Base-by-base conservation (phyloP, 257 asterid species). In the Rauvolfia tetraphylla region DNA sequence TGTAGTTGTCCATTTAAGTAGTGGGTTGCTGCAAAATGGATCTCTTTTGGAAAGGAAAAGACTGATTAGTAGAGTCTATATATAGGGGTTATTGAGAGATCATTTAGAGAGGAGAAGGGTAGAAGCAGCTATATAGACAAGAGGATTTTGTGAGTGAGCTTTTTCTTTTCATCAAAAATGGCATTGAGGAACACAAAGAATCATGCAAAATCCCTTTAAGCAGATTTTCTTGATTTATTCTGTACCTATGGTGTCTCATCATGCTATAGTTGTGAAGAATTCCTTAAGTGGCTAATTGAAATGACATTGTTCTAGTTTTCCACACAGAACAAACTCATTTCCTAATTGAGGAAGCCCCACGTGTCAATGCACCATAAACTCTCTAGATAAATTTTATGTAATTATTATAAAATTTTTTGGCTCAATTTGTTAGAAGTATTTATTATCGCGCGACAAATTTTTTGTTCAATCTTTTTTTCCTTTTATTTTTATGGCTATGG, bases 291-390 rank as follows among this genome's bases (percentile, higher is more conserved):
- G 83, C 53, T 65, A 72, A 75, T 44, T 74, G 80, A 70, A 78
- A 74, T 76, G 73, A 68, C 51, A 80, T 77, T 71, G 59, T 46
- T 27, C 49, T 36, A 70, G 22, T 23, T 79, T 49, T 73, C 10
- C 38, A 42, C 69, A 9, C 38, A 59, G 56, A 71, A 61, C 79
- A 78, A 71, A 73, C 62, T 82, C 68, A 80, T 86, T 63, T 81
- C 38, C 82, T 72, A 85, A 79, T 59, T 79, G 86, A 76, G 90
- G 88, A 82, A 76, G 87, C 81, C 79, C 23, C 68, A 83, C 82
- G 71, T 79, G 72, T 85, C 71, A 49, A 36, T 38, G 15, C 75
- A 34, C 61, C 68, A 76, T 20, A n/a, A 4, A 22, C 44, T 31
- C 8, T 8, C 36, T 51, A 0, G 22, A 51, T 3, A 51, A 51